These are phyloP conservation scores for Hibiscus trionum DNA, from an alignment of 345 rosid species.

Conservation along the genomic window DNA sequence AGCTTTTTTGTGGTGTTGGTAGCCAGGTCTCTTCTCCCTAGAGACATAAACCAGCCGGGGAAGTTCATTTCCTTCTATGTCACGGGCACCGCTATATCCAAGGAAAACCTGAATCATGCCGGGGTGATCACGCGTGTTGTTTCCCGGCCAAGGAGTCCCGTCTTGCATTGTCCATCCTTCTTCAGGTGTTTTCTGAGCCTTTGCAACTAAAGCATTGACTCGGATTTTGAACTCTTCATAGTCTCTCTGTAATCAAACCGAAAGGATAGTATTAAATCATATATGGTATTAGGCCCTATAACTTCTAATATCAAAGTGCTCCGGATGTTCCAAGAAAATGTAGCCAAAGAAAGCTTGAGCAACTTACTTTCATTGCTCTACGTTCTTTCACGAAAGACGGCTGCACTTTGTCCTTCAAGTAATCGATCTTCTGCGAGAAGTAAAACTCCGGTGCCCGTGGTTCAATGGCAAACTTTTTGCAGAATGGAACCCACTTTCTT, in stretches of 20 bases:
- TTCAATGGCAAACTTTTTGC: conserved; percentile 77
- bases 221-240: conserved; percentile 88
- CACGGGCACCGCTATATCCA: conserved; percentile 82
- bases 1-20: conserved; percentile 96
- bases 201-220: conserved; percentile 83
- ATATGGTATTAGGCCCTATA: not conserved
- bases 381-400: conserved; percentile 97
- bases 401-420: conserved; percentile 90
- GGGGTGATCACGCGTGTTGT: conserved; percentile 91
- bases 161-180: conserved; percentile 99
- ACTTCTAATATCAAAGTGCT: not conserved
- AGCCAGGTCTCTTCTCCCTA: conserved; percentile 97
- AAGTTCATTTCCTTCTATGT: conserved; percentile 89
- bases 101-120: conserved; percentile 99
- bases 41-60: conserved; percentile 89
- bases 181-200: conserved; percentile 93
- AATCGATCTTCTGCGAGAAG: conserved; percentile 95
- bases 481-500: conserved; percentile 98
- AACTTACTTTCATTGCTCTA: conserved; percentile 89
- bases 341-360: not conserved
- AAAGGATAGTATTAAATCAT: not conserved
- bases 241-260: conserved; percentile 56
- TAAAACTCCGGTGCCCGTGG: conserved; percentile 98
- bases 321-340: not conserved
- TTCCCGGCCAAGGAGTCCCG: conserved; percentile 99